Evolutionary conservation across 257 asterid genomes (phyloP).

Genomic region (Ehretia macrophylla): DNA sequence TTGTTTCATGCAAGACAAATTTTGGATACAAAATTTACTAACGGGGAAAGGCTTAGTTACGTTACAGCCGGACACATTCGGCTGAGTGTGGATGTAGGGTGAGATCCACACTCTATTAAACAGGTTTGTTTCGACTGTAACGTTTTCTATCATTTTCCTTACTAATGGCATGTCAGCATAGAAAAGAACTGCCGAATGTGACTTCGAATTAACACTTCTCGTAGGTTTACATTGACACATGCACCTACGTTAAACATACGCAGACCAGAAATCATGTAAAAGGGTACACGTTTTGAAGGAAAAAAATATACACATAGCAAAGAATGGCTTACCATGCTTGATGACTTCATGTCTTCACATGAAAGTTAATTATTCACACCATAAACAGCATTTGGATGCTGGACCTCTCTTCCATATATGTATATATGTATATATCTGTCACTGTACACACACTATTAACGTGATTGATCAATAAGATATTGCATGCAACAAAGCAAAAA

Average conservation of each 20-base stretch:
- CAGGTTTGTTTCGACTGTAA: no score
- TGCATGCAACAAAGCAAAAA: background rate
- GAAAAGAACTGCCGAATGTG: no score
- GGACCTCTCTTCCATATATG: background rate
- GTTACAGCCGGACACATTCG: no score
- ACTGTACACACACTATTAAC: background rate
- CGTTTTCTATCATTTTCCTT: no score
- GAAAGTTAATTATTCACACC: constrained; percentile 7
- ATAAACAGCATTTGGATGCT: background rate
- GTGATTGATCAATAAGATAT: background rate
- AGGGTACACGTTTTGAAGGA: no score
- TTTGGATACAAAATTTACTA: no score
- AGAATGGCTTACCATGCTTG: constrained; percentile 14
- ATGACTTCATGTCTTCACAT: constrained; percentile 22
- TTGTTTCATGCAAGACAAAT: background rate
- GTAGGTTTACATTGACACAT: background rate
- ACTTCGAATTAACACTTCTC: no score
- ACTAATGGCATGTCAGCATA: no score
- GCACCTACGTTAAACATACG: background rate
- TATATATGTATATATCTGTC: background rate
- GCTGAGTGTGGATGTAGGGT: no score
- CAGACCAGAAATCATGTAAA: background rate
- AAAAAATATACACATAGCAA: background rate
- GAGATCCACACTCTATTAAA: no score
- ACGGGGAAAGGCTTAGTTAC: no score